Conservation (phyloP, 139 green algal genomes). For the Coelastrella sp. region DNA sequence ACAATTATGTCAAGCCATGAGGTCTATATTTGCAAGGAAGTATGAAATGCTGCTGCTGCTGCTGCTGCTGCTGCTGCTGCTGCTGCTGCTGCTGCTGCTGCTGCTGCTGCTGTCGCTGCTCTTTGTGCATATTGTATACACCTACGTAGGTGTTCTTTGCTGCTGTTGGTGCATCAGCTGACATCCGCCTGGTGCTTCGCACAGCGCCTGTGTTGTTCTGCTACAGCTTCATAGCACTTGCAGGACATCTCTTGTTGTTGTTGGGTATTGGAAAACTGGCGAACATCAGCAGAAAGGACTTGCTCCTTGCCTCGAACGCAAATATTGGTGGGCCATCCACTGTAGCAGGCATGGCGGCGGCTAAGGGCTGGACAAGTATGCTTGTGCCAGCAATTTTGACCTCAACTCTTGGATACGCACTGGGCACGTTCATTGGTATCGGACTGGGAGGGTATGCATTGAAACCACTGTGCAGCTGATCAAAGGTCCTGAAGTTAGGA, state of each 20-base stretch:
- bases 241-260: conserved; percentile 67
- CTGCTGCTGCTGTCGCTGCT: background rate
- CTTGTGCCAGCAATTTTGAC: conserved; percentile 89
- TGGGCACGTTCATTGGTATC: conserved; percentile 80
- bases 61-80: too few species aligned
- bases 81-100: background rate
- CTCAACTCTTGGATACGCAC: conserved; percentile 89
- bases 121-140: background rate
- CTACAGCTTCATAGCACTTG: conserved; percentile 79
- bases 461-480: conserved; percentile 38
- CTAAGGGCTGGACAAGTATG: conserved; percentile 84
- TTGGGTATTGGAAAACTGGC: conserved; percentile 71
- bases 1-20: too few species aligned
- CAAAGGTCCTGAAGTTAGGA: background rate
- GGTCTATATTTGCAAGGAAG: too few species aligned
- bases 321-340: conserved; percentile 82
- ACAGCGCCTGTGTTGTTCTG: conserved; percentile 89
- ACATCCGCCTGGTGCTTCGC: conserved; percentile 76
- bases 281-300: conserved; percentile 70
- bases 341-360: conserved; percentile 88
- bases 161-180: conserved; percentile 84
- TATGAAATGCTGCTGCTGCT: background rate
- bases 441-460: conserved; percentile 61
- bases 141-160: conserved; percentile 96
- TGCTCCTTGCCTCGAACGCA: conserved; percentile 91